Percentiles rank a stretch among this genome's conserved stretches.
These are phyloP conservation scores for Paecilomyces sp. DNA, from an alignment of 2,329 filamentous ascomycete genomes.

Conservation along the genomic window DNA sequence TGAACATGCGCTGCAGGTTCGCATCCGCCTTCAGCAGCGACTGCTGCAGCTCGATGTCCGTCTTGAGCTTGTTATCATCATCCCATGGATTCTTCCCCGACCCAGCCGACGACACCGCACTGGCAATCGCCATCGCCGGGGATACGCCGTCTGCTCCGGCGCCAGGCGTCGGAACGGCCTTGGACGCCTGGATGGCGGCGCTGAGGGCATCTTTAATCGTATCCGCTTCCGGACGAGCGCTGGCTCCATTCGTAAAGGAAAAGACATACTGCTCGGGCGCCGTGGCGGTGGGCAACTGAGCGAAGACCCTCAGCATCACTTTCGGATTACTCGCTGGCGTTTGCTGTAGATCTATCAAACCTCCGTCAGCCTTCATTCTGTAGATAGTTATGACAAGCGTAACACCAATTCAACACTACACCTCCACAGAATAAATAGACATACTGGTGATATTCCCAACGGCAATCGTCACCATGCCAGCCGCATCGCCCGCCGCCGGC, in stretches of 20 bases:
- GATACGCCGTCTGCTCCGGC: conserved; percentile 45
- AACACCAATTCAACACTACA: no score
- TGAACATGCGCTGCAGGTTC: conserved; percentile 72
- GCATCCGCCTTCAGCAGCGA: conserved; percentile 78
- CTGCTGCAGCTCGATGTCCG: conserved; percentile 75
- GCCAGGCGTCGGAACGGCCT: conserved; percentile 40
- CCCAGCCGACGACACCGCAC: conserved; percentile 49
- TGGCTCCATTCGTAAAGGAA: conserved; percentile 71
- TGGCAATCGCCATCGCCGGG: conserved; percentile 71
- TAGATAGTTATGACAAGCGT: background rate
- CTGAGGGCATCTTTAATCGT: conserved; percentile 76
- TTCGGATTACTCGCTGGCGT: conserved; percentile 82
- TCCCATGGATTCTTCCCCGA: conserved; percentile 58
- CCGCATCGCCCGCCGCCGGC: conserved; percentile 55
- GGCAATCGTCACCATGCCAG: conserved; percentile 60
- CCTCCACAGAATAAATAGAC: background rate
- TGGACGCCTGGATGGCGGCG: conserved; percentile 63
- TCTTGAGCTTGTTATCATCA: conserved; percentile 70
- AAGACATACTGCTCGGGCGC: conserved; percentile 68
- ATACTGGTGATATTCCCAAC: conserved; percentile 76
- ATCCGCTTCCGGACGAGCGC: conserved; percentile 77
- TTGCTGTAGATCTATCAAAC: conserved; percentile 72
- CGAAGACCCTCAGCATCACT: conserved; percentile 90
- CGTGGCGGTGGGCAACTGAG: conserved; percentile 48
- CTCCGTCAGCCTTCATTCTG: background rate